These are phyloP conservation scores for Beta corolliflora DNA, from an alignment of 179 eudicot genomes.

Conservation along the genomic window DNA sequence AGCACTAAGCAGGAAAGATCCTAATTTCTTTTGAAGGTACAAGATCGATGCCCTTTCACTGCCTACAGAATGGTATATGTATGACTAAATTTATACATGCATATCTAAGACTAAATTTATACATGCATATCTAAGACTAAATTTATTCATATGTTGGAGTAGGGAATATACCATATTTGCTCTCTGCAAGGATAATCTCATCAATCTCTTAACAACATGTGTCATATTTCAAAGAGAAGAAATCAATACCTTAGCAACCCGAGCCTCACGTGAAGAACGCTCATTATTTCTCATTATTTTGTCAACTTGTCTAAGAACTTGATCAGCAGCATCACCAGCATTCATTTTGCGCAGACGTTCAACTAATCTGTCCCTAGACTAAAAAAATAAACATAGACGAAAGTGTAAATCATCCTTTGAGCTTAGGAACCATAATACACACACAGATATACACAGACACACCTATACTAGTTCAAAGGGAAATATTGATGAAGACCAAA, in stretches of 20 bases:
- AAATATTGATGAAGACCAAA: not conserved
- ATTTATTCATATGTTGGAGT: not conserved
- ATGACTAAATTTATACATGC: too few species aligned
- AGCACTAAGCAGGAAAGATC: not conserved
- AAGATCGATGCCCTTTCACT: not conserved
- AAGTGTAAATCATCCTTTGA: not conserved
- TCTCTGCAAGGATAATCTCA: not conserved
- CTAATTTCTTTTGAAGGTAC: not conserved
- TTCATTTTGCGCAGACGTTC: conserved; percentile 71
- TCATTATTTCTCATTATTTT: conserved; percentile 75
- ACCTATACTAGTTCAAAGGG: not conserved
- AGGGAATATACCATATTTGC: not conserved
- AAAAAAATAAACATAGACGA: conserved; percentile 32
- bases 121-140: not conserved
- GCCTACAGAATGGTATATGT: not conserved
- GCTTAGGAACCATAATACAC: not conserved
- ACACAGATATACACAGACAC: not conserved
- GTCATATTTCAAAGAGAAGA: not conserved
- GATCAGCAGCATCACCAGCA: conserved; percentile 99
- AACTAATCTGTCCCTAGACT: conserved; percentile 90
- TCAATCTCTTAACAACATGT: not conserved
- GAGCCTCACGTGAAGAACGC: conserved; percentile 72
- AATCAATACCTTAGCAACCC: conserved; percentile 53
- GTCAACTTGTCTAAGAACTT: conserved; percentile 85
- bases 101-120: not conserved